Base-by-base conservation (phyloP, 768 basidiomycete species). In the Tremella mesenterica region DNA sequence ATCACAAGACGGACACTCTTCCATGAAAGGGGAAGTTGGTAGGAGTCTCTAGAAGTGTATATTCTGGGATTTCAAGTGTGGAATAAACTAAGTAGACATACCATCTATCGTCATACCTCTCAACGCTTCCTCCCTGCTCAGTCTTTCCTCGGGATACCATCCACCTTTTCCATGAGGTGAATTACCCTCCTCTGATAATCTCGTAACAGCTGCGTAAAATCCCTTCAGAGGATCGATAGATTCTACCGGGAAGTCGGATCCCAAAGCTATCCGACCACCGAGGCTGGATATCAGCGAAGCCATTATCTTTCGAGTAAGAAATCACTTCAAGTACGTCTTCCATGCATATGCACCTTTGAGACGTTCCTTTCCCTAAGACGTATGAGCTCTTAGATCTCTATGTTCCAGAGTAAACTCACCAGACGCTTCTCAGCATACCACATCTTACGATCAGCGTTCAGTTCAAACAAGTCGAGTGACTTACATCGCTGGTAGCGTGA, bases 191-290 rank as follows among this genome's bases (percentile, higher is more conserved):
- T 78, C 76, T 21, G 80, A 79, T 4, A 88, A 76, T 13, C 92
- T 80, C 1, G 88, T 79, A 1, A 90, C 79, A 0, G 89, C 88
- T 4, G 93, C 90, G 61, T 91, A 89, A 73, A 95, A 92, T 0
- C 88, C 88, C 2, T 85, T 76, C 29, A 96, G 75, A 0, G 93
- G 92, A 65, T 93, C 88, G 49, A 93, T 84, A 9, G 81, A 80
- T 72, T 96, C 92, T 2, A 96, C 83, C 0, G 93, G 93, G 72
- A 96, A 95, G 71, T 96, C 92, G 2, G 89, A 88, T 2, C 93
- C 92, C 1, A 96, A 77, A 0, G 89, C 83, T 2, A 92, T 78
- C 13, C 83, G 60, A 1, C 74, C 72, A 6, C 75, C 75, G 25
- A 54, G 52, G 1, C 74, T 76, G 46, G 1, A 44, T 4, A 31